Conservation (phyloP, 176 grass and related monocot species). For the Carex littledalei region DNA sequence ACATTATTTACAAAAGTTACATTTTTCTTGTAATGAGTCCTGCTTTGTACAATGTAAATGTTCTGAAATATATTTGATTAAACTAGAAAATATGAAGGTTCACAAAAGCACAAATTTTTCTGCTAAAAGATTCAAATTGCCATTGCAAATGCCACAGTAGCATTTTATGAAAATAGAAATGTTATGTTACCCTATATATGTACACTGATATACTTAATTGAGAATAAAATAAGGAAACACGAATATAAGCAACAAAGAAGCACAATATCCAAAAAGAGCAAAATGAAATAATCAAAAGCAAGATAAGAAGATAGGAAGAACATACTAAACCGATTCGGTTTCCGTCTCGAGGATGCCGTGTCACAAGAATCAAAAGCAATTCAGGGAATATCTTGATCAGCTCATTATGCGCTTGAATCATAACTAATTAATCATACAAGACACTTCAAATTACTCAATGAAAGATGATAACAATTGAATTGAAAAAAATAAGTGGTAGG, state of each 20-base stretch:
- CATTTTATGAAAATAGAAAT: background rate
- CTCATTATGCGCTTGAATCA: conserved; percentile 65
- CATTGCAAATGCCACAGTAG: background rate
- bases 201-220: background rate
- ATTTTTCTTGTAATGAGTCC: background rate
- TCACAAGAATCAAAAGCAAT: conserved; percentile 59
- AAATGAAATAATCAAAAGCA: background rate
- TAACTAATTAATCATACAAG: conserved; percentile 45
- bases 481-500: background rate
- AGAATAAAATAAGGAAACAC: background rate
- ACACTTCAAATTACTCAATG: conserved; percentile 5
- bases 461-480: conserved; percentile 1
- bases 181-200: background rate
- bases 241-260: background rate
- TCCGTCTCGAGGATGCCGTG: conserved; percentile 68
- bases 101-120: background rate
- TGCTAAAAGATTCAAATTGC: too few species aligned
- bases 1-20: background rate
- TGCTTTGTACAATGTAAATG: background rate
- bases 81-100: background rate
- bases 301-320: conserved; percentile 1
- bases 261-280: background rate
- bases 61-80: background rate
- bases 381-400: conserved; percentile 48
- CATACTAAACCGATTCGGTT: conserved; percentile 60